Conservation (phyloP, 371 early-diverging fungal species). For the Cokeromyces recurvatus region DNA sequence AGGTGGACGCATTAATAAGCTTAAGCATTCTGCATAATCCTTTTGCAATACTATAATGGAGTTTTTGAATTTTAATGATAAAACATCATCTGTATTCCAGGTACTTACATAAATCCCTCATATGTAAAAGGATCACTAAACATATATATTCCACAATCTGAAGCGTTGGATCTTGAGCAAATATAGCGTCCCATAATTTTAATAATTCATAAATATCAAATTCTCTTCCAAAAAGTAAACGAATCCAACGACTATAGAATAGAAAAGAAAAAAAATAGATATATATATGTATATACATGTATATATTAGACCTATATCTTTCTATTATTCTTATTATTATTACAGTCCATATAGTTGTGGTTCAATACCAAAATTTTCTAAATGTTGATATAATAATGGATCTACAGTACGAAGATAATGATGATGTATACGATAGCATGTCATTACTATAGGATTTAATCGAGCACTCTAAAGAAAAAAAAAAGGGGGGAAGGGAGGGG, state of each 20-base stretch:
- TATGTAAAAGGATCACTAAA: constrained; percentile 65
- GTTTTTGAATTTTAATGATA: background rate
- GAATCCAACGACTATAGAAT: constrained; percentile 78
- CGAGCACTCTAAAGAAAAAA: constrained; percentile 14
- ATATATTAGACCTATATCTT: no score
- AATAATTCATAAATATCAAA: constrained; percentile 70
- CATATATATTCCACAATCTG: constrained; percentile 80
- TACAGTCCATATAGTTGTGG: constrained; percentile 93
- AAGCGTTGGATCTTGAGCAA: constrained; percentile 72
- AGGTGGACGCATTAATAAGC: constrained; percentile 74
- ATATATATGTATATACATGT: no score
- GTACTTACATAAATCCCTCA: constrained; percentile 72
- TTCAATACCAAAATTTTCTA: constrained; percentile 75
- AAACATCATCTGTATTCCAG: background rate
- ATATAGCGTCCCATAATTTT: constrained; percentile 86
- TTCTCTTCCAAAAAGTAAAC: constrained; percentile 90
- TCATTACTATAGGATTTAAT: constrained; percentile 69
- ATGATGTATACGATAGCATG: constrained; percentile 69
- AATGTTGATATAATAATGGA: constrained; percentile 61
- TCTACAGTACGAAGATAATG: constrained; percentile 69
- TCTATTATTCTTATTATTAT: no score
- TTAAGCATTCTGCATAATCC: constrained; percentile 76
- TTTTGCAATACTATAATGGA: constrained; percentile 54
- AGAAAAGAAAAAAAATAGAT: no score
- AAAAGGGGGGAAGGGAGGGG: no score